Percentiles rank a stretch among this genome's conserved stretches.
phyloP scores from a whole-genome alignment of 805 yeast genomes.

The Saccharomycopsis selenospora region DNA sequence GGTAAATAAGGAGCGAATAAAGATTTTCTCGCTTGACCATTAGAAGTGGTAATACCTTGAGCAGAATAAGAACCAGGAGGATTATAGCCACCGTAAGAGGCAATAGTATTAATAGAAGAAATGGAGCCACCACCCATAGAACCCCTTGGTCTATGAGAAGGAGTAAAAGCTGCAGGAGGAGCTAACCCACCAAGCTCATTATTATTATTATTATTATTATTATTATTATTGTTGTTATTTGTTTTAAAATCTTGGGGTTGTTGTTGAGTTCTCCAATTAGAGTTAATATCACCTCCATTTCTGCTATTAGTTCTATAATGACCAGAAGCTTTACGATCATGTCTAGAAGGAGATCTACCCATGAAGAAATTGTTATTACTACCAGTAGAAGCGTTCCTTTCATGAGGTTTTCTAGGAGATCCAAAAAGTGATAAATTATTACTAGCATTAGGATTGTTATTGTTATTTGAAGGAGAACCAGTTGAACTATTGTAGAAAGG shows the following conservation, averaged over 20 bases:
- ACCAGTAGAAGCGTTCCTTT: constrained; percentile 6
- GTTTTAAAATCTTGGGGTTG: constrained; percentile 24
- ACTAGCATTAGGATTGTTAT: no score
- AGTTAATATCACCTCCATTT: constrained; percentile 39
- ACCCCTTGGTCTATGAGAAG: constrained; percentile 73
- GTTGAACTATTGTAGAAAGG: constrained; percentile 38
- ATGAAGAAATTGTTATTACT: constrained; percentile 2
- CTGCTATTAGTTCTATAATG: constrained; percentile 35
- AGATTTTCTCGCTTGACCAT: constrained; percentile 52
- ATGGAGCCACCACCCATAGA: constrained; percentile 60
- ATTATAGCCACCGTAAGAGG: constrained; percentile 17
- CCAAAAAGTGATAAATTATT: neutral
- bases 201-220: constrained; percentile 22
- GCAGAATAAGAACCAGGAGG: constrained; percentile 28
- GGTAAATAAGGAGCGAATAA: constrained; percentile 95
- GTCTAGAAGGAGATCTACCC: constrained; percentile 19
- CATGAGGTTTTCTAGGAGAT: constrained; percentile 15
- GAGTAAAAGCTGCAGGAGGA: constrained; percentile 58
- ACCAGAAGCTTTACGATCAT: constrained; percentile 35
- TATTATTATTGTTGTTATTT: constrained; percentile 31
- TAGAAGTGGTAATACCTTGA: constrained; percentile 32
- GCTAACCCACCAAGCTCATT: constrained; percentile 52
- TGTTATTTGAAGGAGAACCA: neutral
- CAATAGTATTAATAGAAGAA: constrained; percentile 34
- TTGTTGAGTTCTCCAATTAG: constrained; percentile 62